phyloP scores from a whole-genome alignment of 1,139 yeast genomes.

The Geotrichum fermentans region DNA sequence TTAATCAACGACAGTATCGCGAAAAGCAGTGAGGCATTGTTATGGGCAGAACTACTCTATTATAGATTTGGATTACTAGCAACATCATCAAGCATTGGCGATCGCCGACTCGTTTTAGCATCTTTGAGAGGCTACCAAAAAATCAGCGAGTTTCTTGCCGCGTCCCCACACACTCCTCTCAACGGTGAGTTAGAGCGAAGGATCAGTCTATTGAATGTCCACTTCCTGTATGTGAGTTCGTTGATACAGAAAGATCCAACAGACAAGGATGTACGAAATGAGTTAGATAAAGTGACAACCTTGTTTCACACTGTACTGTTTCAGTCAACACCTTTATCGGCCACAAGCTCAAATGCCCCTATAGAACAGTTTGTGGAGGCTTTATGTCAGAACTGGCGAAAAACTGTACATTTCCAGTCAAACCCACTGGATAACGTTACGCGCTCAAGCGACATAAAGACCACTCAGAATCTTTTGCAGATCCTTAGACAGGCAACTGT shows the following conservation, averaged over 20 bases:
- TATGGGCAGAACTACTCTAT: constrained; percentile 30
- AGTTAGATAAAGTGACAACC: constrained; percentile 20
- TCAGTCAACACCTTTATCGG: constrained; percentile 41
- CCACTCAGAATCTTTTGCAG: constrained; percentile 26
- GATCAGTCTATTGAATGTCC: constrained; percentile 22
- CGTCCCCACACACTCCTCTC: not conserved
- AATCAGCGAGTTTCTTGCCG: constrained; percentile 18
- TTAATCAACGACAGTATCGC: constrained; percentile 17
- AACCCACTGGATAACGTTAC: constrained; percentile 25
- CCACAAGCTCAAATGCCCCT: constrained; percentile 35
- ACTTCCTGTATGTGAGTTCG: constrained; percentile 23
- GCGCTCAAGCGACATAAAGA: constrained; percentile 21
- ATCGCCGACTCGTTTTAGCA: constrained; percentile 21
- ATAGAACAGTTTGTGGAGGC: constrained; percentile 34
- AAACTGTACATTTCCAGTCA: constrained; percentile 21
- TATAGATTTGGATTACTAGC: constrained; percentile 26
- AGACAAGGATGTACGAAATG: constrained; percentile 13
- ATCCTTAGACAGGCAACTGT: constrained; percentile 39
- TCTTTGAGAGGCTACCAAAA: constrained; percentile 27
- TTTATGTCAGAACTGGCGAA: constrained; percentile 36
- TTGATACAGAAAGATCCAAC: constrained; percentile 20
- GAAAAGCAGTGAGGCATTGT: constrained; percentile 24
- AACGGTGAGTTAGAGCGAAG: constrained; percentile 17
- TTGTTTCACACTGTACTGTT: constrained; percentile 25
- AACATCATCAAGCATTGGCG: constrained; percentile 19